Percentiles rank a stretch among this genome's conserved stretches.
Evolutionary conservation across 345 rosid species (phyloP).

Genomic region (Boechera divaricarpa): DNA sequence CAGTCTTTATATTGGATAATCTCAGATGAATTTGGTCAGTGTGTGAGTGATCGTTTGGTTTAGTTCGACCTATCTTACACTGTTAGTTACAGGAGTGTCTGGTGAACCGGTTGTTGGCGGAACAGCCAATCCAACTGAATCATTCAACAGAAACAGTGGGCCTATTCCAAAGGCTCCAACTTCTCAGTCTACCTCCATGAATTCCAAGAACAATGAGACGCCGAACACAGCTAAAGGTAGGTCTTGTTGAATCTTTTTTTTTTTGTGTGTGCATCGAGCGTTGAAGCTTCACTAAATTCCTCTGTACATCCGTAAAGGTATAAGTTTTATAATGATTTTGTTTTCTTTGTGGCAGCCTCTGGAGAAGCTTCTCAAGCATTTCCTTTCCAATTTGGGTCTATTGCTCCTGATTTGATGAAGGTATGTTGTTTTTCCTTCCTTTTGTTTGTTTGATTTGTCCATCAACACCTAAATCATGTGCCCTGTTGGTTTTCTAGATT

Average conservation of each 20-base stretch:
- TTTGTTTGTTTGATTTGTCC: constrained; percentile 19
- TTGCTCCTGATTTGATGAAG: constrained; percentile 81
- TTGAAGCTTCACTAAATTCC: constrained; percentile 10
- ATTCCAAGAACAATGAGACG: constrained; percentile 46
- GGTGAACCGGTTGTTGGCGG: constrained; percentile 52
- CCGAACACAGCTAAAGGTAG: constrained; percentile 66
- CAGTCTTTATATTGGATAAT: not conserved
- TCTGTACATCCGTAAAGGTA: not conserved
- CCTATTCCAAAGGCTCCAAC: constrained; percentile 83
- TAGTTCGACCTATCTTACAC: not conserved
- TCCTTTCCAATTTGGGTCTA: constrained; percentile 85
- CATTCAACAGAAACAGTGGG: constrained; percentile 52
- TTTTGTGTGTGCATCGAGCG: not conserved
- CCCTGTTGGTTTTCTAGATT: constrained; percentile 54
- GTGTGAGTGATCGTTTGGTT: not conserved
- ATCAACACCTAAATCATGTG: constrained; percentile 27
- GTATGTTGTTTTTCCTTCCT: constrained; percentile 54
- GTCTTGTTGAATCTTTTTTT: constrained; percentile 4
- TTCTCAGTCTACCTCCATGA: constrained; percentile 73
- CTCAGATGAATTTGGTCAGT: not conserved
- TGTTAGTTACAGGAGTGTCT: constrained; percentile 50
- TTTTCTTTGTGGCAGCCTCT: constrained; percentile 39
- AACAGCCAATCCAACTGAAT: constrained; percentile 54
- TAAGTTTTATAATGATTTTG: constrained; percentile 23
- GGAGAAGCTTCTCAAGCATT: constrained; percentile 74